Base-by-base conservation (phyloP, 2,329 filamentous ascomycete species). In the Monosporascus sp. region DNA sequence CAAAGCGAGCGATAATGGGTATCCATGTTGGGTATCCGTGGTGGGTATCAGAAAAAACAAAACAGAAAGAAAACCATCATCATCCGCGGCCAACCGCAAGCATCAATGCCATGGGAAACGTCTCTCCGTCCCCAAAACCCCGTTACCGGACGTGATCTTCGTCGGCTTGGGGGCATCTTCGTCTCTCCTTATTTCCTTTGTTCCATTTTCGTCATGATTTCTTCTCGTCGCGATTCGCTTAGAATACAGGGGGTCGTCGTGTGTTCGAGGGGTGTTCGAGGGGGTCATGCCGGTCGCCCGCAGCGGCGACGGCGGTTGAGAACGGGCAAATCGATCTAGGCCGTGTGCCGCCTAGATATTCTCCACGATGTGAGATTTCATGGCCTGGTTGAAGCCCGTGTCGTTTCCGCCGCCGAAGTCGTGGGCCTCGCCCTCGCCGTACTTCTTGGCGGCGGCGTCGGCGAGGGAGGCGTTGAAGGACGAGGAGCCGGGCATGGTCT, bases 341-440 rank as follows among this genome's bases (percentile, higher is more conserved):
- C 31, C 17, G 38, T 7, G 8, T 40, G 17, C 17, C 17, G 36
- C 55, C 81, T 79, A 96, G 71, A 97, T 93, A 73, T 92, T 87
- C 79, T 97, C 90, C 61, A 96, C 80, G 40, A 96, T 79, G 55
- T 84, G 83, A 51, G 91, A 84, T 69, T 94, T 92, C 69, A 96
- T 83, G 36, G 90, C 91, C 64, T 83, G 81, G 73, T 93, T 86
- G 70, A 96, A 89, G 51, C 86, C 83, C 59, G 31, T 34, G 31
- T 71, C 59, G 62, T 83, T 78, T 68, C 74, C 71, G 70, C 73
- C 73, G 71, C 76, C 75, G 67, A 80, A 81, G 57, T 85, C 81
- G 59, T 72, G 64, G 55, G 65, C 72, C 52, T 81, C 61, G 55
- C 50, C 61, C 27, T 63, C 82, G 46, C 76, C 72, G 31, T 70